Percentiles rank a stretch among this genome's conserved stretches.
phyloP scores from a whole-genome alignment of 2,329 filamentous ascomycete genomes.

The Capronia coronata region DNA sequence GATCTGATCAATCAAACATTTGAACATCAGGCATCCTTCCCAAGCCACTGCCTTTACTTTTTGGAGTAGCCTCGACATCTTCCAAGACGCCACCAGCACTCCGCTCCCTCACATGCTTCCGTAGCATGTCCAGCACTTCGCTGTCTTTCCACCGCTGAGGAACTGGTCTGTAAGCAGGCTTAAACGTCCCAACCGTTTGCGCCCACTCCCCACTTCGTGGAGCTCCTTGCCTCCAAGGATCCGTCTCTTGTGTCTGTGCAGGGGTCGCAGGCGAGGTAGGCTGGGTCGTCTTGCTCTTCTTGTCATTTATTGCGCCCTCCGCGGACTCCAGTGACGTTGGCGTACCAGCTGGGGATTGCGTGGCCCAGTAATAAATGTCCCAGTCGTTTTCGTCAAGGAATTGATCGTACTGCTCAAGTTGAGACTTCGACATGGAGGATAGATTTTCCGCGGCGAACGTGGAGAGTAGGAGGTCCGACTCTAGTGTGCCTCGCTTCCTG shows the following conservation, averaged over 20 bases:
- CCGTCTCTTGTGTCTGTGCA: conserved; percentile 38
- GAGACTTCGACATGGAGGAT: conserved; percentile 60
- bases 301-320: conserved; percentile 40
- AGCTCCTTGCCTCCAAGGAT: conserved; percentile 47
- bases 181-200: conserved; percentile 90
- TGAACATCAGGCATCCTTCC: conserved; percentile 46
- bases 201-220: conserved; percentile 77
- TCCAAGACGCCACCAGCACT: conserved; percentile 54
- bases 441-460: conserved; percentile 86
- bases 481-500: conserved; percentile 90
- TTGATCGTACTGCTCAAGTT: conserved; percentile 77
- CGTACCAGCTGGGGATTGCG: conserved; percentile 61
- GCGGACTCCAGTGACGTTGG: conserved; percentile 53
- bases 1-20: conserved; percentile 36
- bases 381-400: conserved; percentile 99
- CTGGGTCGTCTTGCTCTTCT: conserved; percentile 15
- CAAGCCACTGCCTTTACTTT: conserved; percentile 33
- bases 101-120: conserved; percentile 69
- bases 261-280: conserved; percentile 26
- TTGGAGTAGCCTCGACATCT: conserved; percentile 24
- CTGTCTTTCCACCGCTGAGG: conserved; percentile 78
- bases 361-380: conserved; percentile 99
- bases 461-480: conserved; percentile 90
- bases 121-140: conserved; percentile 67
- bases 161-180: conserved; percentile 86